Evolutionary conservation across 164 flowering plant species (phyloP), one percentile per base, ranked within the genome.

Genomic region (Tetrastigma voinierianum): DNA sequence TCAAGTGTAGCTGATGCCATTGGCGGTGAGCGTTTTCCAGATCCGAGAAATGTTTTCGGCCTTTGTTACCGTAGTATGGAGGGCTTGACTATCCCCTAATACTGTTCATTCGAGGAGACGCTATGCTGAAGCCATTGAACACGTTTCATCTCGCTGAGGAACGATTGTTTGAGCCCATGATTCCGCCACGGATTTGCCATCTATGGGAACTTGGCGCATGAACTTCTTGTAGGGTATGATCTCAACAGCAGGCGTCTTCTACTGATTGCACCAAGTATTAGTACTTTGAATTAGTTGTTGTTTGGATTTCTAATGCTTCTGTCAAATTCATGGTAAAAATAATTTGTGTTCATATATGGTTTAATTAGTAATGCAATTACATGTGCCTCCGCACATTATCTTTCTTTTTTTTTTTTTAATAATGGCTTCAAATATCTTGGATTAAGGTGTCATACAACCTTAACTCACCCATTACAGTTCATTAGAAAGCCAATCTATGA

Each of bases 211-310:
- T 10, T 62, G 46, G 63, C 71, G 17, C 76, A 72, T 53, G 67
- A 61, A 81, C 49, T 72, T 59, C 57, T 25, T 67, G 68, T 81
- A 0, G 77, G 78, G 0, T 81, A 63, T 48, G 82, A 81, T 52
- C 64, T 76, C 18, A 67, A 32, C 51, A 19, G 49, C 12, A 64
- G n/a, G n/a, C 1, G 70, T 81, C 9, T 81, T 81, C 73, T 3
- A 59, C 75, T n/a, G 76, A 67, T 59, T 73, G 76, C 68, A 11
- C 74, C 45, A 59, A 61, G 40, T 0, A 0, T 32, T 0, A 32
- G n/a, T n/a, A n/a, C n/a, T n/a, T 32, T 32, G 40, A 32, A 32
- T 32, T 32, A 32, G 40, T 4, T 32, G 0, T 4, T 32, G 7
- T 32, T 32, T 32, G 40, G 2, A 32, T 32, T 32, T 32, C 40